Evolutionary conservation across 768 basidiomycete genomes (phyloP), one percentile per base, ranked within the genome.

Genomic region (Leccinellum rugosiceps): DNA sequence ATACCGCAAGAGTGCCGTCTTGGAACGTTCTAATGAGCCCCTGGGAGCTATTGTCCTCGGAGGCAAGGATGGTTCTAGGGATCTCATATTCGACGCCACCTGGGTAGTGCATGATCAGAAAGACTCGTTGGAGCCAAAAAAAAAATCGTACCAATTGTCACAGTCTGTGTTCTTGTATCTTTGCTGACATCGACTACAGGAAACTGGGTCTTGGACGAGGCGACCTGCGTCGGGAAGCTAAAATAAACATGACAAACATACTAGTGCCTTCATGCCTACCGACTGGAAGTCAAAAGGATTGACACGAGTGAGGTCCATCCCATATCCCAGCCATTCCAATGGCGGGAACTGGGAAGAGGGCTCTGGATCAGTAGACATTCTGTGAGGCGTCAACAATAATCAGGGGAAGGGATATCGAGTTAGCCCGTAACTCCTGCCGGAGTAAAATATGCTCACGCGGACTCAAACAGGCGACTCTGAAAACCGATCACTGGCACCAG

Each of bases 321-420:
- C 57, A 43, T 26, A 58, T 14, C 57, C 57, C 3, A 58, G n/a
- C 52, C 52, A 54, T n/a, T 35, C 46, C 46, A 58, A 26, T 11
- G 57, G 52, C 34, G 52, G 57, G 11, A 58, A 58, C n/a, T 54
- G 43, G 23, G 32, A 21, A 41, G 38, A n/a, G 15, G n/a, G n/a
- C 4, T 21, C 1, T 35, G 8, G 21, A 32, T 51, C 14, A 10
- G 30, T n/a, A n/a, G 55, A 44, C 55, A 56, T 41, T 4, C 4
- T 41, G 38, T 41, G 38, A 38, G 9, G n/a, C 38, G n/a, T 41
- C n/a, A 41, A 41, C 9, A 41, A 41, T n/a, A 35, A 35, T 41
- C 38, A 41, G 38, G 38, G 17, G 38, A 31, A 15, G 38, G n/a
- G 38, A 41, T 41, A 15, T 19, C 5, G 38, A 41, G 4, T 15